Base-by-base conservation (phyloP, 179 eudicot species). In the Beta macrorhiza region DNA sequence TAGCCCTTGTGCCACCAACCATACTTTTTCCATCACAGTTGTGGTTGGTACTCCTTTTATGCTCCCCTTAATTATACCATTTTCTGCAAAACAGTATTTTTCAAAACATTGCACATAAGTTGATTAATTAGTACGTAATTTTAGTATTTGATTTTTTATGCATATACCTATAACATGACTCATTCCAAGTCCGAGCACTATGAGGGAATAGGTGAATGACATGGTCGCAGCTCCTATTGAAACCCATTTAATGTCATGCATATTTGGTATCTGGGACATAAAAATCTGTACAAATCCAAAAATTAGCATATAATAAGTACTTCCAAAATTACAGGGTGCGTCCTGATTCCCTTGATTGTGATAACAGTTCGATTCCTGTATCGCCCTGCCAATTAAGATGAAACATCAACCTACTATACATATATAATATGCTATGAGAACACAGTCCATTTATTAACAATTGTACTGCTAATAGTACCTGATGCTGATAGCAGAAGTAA, bases 191-290 rank as follows among this genome's bases (percentile, higher is more conserved):
- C 88, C 92, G 15, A 91, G 84, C 49, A 96, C 94, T 77, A 93
- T 93, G 82, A 84, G 81, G 19, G 99, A 87, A 82, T 93, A 95
- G 20, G 89, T 82, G 76, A 95, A 87, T 32, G 98, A 95, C 98
- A 95, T 95, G 67, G 76, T 58, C 70, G 99, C 93, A 76, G 99
- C 93, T 17, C 92, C 82, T 67, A 89, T 69, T 8, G 99, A 95
- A 63, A 95, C 89, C 95, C 93, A 89, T 64, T 90, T 88, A 44
- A 90, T 89, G 74, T 89, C 84, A 53, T 88, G 92, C 81, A 93
- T 92, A 65, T 89, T 81, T 67, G 99, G 98, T 81, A 93, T 93
- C 82, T 93, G 99, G 81, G 95, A 92, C 86, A 87, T 82, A 13
- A 93, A 37, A 77, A 86, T 55, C 86, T 95, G 92, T 75, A 90